These are phyloP conservation scores for Penicillium dipodomyicola DNA, from an alignment of 495 filamentous ascomycete species.

Conservation along the genomic window DNA sequence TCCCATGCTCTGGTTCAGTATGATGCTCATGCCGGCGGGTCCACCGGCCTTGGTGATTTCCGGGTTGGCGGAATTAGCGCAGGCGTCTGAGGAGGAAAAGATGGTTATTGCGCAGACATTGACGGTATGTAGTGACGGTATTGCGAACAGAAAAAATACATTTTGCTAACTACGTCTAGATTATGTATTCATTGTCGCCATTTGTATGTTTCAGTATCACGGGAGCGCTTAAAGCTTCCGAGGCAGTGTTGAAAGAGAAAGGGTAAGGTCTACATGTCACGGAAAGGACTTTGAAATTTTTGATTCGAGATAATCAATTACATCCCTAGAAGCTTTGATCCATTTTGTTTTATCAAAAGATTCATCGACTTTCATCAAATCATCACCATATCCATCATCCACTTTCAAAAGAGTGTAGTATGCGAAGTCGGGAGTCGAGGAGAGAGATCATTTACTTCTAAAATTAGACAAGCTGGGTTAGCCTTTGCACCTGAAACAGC, in stretches of 20 bases:
- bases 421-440: neutral
- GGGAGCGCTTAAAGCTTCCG: conserved; percentile 43
- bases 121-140: conserved; percentile 35
- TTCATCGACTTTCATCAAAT: neutral
- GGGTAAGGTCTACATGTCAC: conserved; percentile 14
- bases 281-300: neutral
- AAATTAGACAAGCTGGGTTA: neutral
- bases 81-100: conserved; percentile 44
- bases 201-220: conserved; percentile 53
- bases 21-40: conserved; percentile 77
- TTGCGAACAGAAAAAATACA: too few species aligned
- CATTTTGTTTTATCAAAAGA: neutral
- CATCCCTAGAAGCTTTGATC: neutral
- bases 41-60: conserved; percentile 65
- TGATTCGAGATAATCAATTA: neutral
- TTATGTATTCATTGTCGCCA: conserved; percentile 52
- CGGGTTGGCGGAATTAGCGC: conserved; percentile 58
- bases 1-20: conserved; percentile 69
- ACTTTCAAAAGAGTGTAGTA: neutral
- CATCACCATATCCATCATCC: neutral
- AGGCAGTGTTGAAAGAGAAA: conserved; percentile 26
- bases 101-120: conserved; percentile 69
- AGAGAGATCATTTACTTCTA: conserved; percentile 10
- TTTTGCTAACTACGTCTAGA: conserved; percentile 25
- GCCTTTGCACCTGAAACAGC: conserved; percentile 9